Percentiles rank a stretch among this genome's conserved stretches.
These are phyloP conservation scores for Phellopilus nigrolimitatus DNA, from an alignment of 1,284 basidiomycete species.

Conservation along the genomic window DNA sequence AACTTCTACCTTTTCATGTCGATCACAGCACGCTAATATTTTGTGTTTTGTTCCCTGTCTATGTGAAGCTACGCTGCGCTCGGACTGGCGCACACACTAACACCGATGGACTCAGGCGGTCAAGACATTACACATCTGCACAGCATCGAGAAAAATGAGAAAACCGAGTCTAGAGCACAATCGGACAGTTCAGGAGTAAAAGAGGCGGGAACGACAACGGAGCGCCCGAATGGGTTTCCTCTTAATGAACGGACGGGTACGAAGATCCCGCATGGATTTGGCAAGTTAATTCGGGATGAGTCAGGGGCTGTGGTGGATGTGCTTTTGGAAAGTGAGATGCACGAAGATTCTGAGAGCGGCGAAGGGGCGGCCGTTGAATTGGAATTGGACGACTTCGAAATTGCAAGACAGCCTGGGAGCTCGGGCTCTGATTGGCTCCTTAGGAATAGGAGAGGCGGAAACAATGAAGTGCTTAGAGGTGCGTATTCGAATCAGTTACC, in stretches of 20 bases:
- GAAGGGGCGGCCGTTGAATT: constrained; percentile 28
- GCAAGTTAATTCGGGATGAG: constrained; percentile 81
- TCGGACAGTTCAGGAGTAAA: constrained; percentile 13
- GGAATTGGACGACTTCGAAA: constrained; percentile 30
- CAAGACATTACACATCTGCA: constrained; percentile 33
- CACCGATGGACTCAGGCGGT: constrained; percentile 61
- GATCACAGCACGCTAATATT: neutral
- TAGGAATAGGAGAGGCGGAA: constrained; percentile 32
- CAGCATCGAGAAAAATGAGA: constrained; percentile 8
- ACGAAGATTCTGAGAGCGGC: constrained; percentile 31
- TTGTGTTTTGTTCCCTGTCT: constrained; percentile 3
- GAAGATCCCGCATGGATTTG: constrained; percentile 66
- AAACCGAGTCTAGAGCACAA: constrained; percentile 15
- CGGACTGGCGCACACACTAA: constrained; percentile 65
- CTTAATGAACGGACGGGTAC: constrained; percentile 5
- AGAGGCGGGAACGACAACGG: neutral
- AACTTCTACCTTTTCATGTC: constrained; percentile 5
- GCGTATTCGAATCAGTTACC: constrained; percentile 20
- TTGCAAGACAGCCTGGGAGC: constrained; percentile 28
- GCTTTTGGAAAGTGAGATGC: constrained; percentile 69
- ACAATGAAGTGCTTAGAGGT: constrained; percentile 32
- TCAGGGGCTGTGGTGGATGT: constrained; percentile 77
- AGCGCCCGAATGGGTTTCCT: neutral
- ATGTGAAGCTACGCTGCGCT: constrained; percentile 68
- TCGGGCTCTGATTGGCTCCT: constrained; percentile 29